These are phyloP conservation scores for Tirmania nivea DNA, from an alignment of 495 filamentous ascomycete species.

Conservation along the genomic window DNA sequence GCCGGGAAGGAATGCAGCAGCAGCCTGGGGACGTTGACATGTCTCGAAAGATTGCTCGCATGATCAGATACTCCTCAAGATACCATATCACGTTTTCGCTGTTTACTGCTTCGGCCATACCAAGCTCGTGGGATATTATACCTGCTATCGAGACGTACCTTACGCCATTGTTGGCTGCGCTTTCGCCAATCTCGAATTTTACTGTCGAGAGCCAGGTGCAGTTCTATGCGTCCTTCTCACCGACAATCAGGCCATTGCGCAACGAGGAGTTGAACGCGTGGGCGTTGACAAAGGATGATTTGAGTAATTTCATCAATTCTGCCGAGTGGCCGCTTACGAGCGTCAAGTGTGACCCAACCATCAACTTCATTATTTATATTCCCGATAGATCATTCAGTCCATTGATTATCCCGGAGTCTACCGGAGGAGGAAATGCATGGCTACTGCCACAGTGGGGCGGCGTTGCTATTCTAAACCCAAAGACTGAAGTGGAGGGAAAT, in stretches of 20 bases:
- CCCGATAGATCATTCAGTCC: conserved; percentile 38
- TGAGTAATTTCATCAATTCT: conserved; percentile 87
- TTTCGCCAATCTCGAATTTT: conserved; percentile 76
- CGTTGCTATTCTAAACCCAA: conserved; percentile 54
- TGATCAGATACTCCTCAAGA: conserved; percentile 76
- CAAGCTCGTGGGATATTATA: conserved; percentile 84
- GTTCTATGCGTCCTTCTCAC: conserved; percentile 53
- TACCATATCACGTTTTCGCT: conserved; percentile 94
- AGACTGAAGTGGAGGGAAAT: conserved; percentile 14
- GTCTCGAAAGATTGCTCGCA: conserved; percentile 44
- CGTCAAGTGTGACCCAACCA: conserved; percentile 74
- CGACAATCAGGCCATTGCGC: conserved; percentile 25
- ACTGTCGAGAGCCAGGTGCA: conserved; percentile 94
- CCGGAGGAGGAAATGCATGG: conserved; percentile 52
- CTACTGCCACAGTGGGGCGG: conserved; percentile 94
- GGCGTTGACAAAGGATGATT: conserved; percentile 63
- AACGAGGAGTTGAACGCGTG: conserved; percentile 32
- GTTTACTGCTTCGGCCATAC: conserved; percentile 54
- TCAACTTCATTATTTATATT: conserved; percentile 88
- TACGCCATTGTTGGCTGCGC: conserved; percentile 51
- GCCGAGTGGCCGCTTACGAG: conserved; percentile 95
- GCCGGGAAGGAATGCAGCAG: conserved; percentile 4
- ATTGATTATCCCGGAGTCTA: conserved; percentile 42
- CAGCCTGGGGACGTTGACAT: conserved; percentile 27
- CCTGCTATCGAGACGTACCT: conserved; percentile 62